Evolutionary conservation across 371 early-diverging fungal genomes (phyloP).

Genomic region (Gilbertella persicaria): DNA sequence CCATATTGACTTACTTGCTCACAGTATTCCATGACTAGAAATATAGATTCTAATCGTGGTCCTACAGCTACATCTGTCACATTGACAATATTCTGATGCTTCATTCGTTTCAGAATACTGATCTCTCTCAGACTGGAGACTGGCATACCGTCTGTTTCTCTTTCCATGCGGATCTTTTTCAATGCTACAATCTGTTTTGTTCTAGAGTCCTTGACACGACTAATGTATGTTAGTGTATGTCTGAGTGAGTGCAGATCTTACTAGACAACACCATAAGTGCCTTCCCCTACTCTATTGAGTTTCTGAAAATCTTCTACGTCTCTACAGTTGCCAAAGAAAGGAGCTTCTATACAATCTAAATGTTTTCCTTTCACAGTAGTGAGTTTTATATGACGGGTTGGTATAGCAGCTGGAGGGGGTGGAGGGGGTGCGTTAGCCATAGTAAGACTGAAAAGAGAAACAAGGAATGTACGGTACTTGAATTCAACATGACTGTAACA

Average conservation of each 20-base stretch:
- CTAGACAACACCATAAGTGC: conserved; percentile 91
- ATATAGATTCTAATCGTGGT: conserved; percentile 63
- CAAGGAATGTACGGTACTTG: too few species aligned
- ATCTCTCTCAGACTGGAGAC: conserved; percentile 91
- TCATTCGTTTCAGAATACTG: conserved; percentile 79
- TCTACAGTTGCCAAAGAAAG: conserved; percentile 61
- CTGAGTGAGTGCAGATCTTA: conserved; percentile 29
- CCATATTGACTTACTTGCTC: conserved; percentile 70
- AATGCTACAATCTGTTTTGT: conserved; percentile 83
- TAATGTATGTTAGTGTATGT: conserved; percentile 17
- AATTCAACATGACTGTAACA: too few species aligned
- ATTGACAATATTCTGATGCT: conserved; percentile 86
- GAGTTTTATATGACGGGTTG: conserved; percentile 13
- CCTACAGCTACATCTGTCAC: conserved; percentile 81
- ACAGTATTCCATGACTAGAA: conserved; percentile 81
- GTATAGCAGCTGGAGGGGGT: too few species aligned
- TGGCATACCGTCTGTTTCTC: conserved; percentile 82
- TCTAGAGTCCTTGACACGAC: conserved; percentile 65
- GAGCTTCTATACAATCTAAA: conserved; percentile 30
- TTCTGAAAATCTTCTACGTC: conserved; percentile 71
- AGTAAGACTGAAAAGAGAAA: too few species aligned
- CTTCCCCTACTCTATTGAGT: conserved; percentile 74
- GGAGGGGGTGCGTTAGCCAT: too few species aligned
- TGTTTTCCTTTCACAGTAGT: conserved; percentile 30
- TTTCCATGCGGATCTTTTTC: conserved; percentile 86